Percentiles rank a stretch among this genome's conserved stretches.
These are phyloP conservation scores for Trichoderma afroharzianum DNA, from an alignment of 2,329 filamentous ascomycete genomes.

Conservation along the genomic window DNA sequence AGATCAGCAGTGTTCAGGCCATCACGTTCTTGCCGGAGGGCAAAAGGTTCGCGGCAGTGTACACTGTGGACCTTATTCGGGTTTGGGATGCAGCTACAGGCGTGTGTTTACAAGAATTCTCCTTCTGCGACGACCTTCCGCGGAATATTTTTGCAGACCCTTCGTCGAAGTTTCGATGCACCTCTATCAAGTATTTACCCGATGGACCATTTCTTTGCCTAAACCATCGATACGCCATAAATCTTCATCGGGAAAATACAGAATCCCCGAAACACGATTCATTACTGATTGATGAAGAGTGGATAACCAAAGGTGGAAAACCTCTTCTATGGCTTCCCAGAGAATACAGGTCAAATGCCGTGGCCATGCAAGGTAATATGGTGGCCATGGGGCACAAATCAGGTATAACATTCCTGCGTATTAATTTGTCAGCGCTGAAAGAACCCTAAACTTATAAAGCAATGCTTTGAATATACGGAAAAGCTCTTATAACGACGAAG, in stretches of 20 bases:
- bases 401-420: neutral
- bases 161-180: neutral
- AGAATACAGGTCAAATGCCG: neutral
- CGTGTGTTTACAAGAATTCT: neutral
- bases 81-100: neutral
- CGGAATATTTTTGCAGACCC: no score
- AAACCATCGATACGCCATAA: neutral
- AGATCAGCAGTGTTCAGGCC: no score
- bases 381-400: neutral
- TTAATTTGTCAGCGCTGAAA: neutral
- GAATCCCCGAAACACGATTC: neutral
- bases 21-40: neutral
- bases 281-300: neutral
- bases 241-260: neutral
- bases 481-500: neutral
- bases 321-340: neutral
- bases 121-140: no score
- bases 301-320: slow-evolving; percentile 4
- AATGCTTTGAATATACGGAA: neutral
- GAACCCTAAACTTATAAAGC: neutral
- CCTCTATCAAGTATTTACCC: neutral
- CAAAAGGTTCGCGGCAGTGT: neutral
- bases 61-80: no score
- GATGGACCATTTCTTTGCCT: neutral
- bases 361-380: neutral